Conservation (phyloP, 148 eudicot genomes). For the Camellia sinensis region DNA sequence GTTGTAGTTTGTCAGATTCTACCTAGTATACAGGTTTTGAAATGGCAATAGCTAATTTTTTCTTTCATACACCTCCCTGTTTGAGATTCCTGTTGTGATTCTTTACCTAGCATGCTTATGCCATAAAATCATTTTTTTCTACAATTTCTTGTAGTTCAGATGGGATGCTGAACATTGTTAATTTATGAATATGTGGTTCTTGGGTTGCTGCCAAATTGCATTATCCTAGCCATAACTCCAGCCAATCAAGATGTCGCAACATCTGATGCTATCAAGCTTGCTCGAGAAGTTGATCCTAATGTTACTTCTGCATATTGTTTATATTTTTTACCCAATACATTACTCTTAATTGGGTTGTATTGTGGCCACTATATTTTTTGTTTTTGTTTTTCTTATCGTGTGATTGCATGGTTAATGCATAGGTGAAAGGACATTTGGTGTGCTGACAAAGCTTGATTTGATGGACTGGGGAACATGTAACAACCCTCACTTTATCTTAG, state of each 20-base stretch:
- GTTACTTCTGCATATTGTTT: constrained; percentile 32
- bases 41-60: constrained; percentile 4
- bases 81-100: background rate
- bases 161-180: background rate
- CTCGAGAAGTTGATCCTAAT: constrained; percentile 78
- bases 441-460: constrained; percentile 67
- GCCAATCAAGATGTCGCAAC: constrained; percentile 94
- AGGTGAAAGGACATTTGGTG: constrained; percentile 74
- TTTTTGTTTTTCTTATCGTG: background rate
- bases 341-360: background rate
- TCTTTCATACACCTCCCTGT: background rate
- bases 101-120: background rate
- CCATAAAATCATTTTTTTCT: background rate
- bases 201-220: constrained; percentile 65
- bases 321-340: background rate
- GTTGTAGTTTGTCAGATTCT: background rate
- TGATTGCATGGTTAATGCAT: constrained; percentile 7
- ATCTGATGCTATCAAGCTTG: constrained; percentile 86
- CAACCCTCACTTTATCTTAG: too few species aligned
- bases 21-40: background rate
- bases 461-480: constrained; percentile 77
- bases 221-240: constrained; percentile 88
- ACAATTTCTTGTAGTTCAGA: background rate
- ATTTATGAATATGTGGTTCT: background rate
- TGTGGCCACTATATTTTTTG: background rate